Base-by-base conservation (phyloP, 2,329 filamentous ascomycete species). In the Ustulina deusta region DNA sequence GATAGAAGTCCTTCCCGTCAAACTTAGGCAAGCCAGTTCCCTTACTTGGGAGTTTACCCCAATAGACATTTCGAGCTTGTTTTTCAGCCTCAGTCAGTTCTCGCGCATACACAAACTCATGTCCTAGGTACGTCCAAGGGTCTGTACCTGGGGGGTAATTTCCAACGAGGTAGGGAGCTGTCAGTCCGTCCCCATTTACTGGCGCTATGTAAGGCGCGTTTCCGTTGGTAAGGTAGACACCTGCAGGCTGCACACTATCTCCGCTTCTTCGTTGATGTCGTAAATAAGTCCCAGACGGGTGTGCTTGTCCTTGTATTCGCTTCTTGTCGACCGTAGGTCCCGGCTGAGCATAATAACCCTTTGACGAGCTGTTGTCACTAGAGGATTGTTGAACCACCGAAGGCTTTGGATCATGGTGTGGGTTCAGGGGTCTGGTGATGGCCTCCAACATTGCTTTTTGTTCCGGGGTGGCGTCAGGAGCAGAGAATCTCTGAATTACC, bases 1-100 rank as follows among this genome's bases (percentile, higher is more conserved):
- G 86, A 69, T 89, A 90, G 71, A 90, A 90, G 74, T 90, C 83
- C 75, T 88, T 89, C 27, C 89, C 88, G 71, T 90, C 88, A 72
- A 88, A 91, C 75, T 88, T 90, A 38, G 88, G 88, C 46, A 90
- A 79, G 1, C 87, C 86, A 38, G 80, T 82, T 56, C 84, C 81
- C 70, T 84, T 82, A 34, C 79, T 81, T 48, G 87, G 83, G 17
- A 85, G 83, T 49, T 86, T 84, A 10, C 86, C 87, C 86, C 87
- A 90, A 75, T 89, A 90, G 69, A 89, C 78, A 69, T 85, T 83
- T 51, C 88, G 85, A 69, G 89, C 86, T 61, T 85, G 84, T 52
- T 85, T 78, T 73, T 91, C 89, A 57, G 88, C 87, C 2, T 85
- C 81, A 0, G 84, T 90, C 36, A 90, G 78, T n/a, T 85, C 81